Conservation (phyloP, 768 basidiomycete species). For the Pisolithus microcarpus region DNA sequence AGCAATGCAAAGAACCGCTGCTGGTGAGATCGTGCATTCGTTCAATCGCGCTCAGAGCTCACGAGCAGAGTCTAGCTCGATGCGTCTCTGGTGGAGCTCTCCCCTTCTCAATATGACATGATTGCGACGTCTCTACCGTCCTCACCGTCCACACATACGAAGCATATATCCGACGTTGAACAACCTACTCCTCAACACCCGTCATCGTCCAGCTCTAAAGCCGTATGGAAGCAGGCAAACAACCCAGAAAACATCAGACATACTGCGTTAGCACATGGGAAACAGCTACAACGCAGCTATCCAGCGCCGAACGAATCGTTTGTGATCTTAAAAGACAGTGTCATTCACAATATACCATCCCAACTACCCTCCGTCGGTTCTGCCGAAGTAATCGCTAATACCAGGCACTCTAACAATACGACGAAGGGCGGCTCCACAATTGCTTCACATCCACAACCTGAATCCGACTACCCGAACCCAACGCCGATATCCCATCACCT, state of each 20-base stretch:
- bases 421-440: constrained; percentile 21
- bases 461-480: constrained; percentile 52
- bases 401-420: constrained; percentile 28
- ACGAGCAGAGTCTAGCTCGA: constrained; percentile 49
- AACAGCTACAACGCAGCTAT: constrained; percentile 48
- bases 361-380: constrained; percentile 34
- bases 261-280: constrained; percentile 53
- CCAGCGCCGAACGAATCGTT: constrained; percentile 80
- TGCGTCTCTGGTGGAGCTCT: constrained; percentile 82
- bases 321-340: constrained; percentile 81
- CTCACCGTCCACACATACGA: constrained; percentile 36
- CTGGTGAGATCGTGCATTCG: constrained; percentile 42
- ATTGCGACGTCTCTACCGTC: constrained; percentile 65
- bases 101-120: constrained; percentile 83
- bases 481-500: constrained; percentile 74
- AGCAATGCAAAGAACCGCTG: constrained; percentile 88
- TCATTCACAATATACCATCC: constrained; percentile 64
- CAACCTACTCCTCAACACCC: constrained; percentile 39
- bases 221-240: constrained; percentile 57
- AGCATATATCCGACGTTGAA: constrained; percentile 35
- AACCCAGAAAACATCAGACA: constrained; percentile 31
- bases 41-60: constrained; percentile 6
- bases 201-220: constrained; percentile 45
- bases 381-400: constrained; percentile 36
- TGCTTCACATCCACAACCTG: constrained; percentile 31